Evolutionary conservation across 768 basidiomycete species (phyloP).

Genomic region (Gautieria morchelliformis): DNA sequence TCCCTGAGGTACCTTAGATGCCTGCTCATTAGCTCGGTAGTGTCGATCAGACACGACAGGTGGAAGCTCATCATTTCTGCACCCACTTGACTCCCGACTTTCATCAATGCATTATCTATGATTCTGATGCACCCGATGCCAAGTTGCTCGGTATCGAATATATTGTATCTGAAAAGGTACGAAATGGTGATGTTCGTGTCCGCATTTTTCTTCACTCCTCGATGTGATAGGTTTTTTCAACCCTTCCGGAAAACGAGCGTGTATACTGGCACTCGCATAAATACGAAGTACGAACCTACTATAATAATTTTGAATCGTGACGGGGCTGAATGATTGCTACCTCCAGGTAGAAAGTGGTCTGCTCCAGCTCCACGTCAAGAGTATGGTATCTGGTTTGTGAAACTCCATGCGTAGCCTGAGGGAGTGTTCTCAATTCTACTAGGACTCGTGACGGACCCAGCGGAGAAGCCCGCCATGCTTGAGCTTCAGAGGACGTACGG

Average conservation of each 20-base stretch:
- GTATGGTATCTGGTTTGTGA: conserved; percentile 17
- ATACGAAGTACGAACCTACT: conserved; percentile 26
- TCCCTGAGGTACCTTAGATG: not conserved
- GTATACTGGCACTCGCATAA: conserved; percentile 47
- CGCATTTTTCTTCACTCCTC: not conserved
- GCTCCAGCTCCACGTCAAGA: conserved; percentile 23
- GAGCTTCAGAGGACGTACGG: conserved; percentile 39
- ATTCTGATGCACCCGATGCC: conserved; percentile 34
- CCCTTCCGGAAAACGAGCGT: conserved; percentile 36
- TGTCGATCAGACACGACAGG: conserved; percentile 17
- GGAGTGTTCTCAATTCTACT: not conserved
- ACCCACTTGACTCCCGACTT: conserved; percentile 28
- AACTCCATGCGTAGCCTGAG: too few species aligned
- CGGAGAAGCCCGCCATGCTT: conserved; percentile 32
- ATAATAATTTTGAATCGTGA: not conserved
- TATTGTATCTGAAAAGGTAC: conserved; percentile 33
- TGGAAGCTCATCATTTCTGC: conserved; percentile 38
- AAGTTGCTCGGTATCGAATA: conserved; percentile 47
- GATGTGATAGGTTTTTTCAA: conserved; percentile 23
- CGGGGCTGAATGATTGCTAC: not conserved
- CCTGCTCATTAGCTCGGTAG: not conserved
- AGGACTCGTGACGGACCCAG: conserved; percentile 24
- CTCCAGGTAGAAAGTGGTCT: conserved; percentile 24
- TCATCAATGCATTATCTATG: conserved; percentile 38
- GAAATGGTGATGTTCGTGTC: not conserved